Evolutionary conservation across 169 alveolate genomes (phyloP).

Genomic region (Cryptosporidium sp.): DNA sequence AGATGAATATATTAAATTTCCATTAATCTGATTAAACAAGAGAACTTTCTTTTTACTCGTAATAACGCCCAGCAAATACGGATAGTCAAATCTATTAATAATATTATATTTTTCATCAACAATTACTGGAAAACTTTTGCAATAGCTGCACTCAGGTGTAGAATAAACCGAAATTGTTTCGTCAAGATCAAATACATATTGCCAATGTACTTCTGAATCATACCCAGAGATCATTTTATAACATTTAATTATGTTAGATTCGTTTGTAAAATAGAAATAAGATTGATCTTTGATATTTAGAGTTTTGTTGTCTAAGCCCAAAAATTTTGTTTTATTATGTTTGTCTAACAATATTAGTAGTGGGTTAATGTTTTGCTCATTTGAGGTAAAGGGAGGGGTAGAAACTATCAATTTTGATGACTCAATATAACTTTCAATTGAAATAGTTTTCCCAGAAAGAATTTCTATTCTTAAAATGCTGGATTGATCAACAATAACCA

Average conservation of each 20-base stretch:
- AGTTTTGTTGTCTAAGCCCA: conserved; percentile 13
- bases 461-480: conserved; percentile 31
- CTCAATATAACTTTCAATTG: conserved; percentile 7
- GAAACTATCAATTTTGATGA: conserved; percentile 5
- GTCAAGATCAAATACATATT: conserved; percentile 4
- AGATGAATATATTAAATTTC: conserved; percentile 44
- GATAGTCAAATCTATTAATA: conserved; percentile 46
- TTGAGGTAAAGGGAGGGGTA: not conserved
- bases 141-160: conserved; percentile 30
- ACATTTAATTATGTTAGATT: conserved; percentile 9
- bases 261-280: conserved; percentile 1
- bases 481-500: conserved; percentile 6
- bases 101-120: conserved; percentile 36
- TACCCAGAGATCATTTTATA: not conserved
- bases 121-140: conserved; percentile 42
- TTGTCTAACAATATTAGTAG: conserved; percentile 18
- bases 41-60: conserved; percentile 37
- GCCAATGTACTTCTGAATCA: conserved; percentile 23
- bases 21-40: conserved; percentile 39
- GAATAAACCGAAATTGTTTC: conserved; percentile 29
- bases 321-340: not conserved
- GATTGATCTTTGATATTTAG: not conserved
- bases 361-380: conserved; percentile 6
- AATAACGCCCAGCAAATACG: conserved; percentile 17
- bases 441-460: conserved; percentile 22